Evolutionary conservation across 176 grass and related monocot genomes (phyloP).

Genomic region (Rhynchospora pubera): DNA sequence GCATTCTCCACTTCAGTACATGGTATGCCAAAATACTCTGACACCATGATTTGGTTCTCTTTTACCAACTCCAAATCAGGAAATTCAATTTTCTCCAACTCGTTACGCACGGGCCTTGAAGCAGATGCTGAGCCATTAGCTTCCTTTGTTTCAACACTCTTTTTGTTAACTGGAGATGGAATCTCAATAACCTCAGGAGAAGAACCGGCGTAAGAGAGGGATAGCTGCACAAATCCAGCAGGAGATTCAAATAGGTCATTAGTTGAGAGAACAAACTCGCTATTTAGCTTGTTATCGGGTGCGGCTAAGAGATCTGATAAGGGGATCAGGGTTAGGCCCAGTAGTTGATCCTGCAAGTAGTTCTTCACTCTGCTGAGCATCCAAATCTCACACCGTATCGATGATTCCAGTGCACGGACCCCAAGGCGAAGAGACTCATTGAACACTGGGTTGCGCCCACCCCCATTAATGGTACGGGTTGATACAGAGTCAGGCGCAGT

Average conservation of each 20-base stretch:
- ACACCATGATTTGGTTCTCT: slow-evolving; percentile 84
- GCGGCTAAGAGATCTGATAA: slow-evolving; percentile 43
- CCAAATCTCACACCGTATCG: slow-evolving; percentile 76
- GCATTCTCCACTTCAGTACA: slow-evolving; percentile 41
- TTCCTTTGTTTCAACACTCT: neutral
- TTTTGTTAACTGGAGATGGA: slow-evolving; percentile 29
- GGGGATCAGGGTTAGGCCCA: slow-evolving; percentile 68
- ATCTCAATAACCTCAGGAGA: slow-evolving; percentile 74
- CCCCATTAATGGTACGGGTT: slow-evolving; percentile 69
- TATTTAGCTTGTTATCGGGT: slow-evolving; percentile 30
- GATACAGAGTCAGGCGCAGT: slow-evolving; percentile 40
- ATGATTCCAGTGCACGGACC: slow-evolving; percentile 38
- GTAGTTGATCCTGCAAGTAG: slow-evolving; percentile 85
- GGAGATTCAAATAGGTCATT: slow-evolving; percentile 83
- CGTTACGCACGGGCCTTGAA: slow-evolving; percentile 12
- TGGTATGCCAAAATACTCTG: slow-evolving; percentile 61
- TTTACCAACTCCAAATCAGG: slow-evolving; percentile 66
- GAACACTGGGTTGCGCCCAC: slow-evolving; percentile 77
- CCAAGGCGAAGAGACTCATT: slow-evolving; percentile 50
- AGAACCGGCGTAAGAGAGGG: slow-evolving; percentile 60
- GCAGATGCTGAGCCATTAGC: slow-evolving; percentile 26
- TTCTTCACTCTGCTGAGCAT: slow-evolving; percentile 90
- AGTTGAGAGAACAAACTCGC: slow-evolving; percentile 64
- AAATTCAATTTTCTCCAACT: slow-evolving; percentile 82
- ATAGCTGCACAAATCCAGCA: slow-evolving; percentile 71